Percentiles rank a stretch among this genome's conserved stretches.
phyloP scores from a whole-genome alignment of 202 grass and related monocot species.

The Eragrostis tef region DNA sequence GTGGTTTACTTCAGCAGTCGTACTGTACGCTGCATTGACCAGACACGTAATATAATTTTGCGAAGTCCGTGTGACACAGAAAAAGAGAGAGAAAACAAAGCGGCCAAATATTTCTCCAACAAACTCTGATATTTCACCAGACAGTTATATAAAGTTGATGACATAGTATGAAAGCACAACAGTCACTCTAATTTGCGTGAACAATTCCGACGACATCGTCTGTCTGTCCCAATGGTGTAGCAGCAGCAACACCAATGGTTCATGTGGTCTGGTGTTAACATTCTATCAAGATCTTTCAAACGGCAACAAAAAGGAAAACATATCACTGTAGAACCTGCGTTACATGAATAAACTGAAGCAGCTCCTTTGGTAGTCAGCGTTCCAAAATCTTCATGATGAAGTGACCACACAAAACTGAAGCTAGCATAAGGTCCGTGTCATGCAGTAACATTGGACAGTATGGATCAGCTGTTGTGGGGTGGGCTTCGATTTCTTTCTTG shows the following conservation, averaged over 20 bases:
- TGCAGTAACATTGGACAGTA: not conserved
- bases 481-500: not conserved
- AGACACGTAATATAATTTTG: not conserved
- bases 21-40: conserved; percentile 18
- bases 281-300: conserved; percentile 10
- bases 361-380: conserved; percentile 40
- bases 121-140: not conserved
- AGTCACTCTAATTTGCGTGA: not conserved
- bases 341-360: conserved; percentile 18
- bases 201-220: not conserved
- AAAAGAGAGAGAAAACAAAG: not conserved
- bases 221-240: not conserved
- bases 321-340: not conserved
- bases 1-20: not conserved
- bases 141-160: not conserved
- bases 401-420: conserved; percentile 30
- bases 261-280: conserved; percentile 28
- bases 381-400: conserved; percentile 40
- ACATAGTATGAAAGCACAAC: not conserved
- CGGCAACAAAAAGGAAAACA: not conserved
- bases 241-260: conserved; percentile 20
- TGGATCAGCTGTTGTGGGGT: conserved; percentile 23
- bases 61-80: not conserved
- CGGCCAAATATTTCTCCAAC: not conserved
- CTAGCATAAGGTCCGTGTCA: not conserved